These are phyloP conservation scores for Trichosporon sp. DNA, from an alignment of 1,284 basidiomycete genomes.

Conservation along the genomic window DNA sequence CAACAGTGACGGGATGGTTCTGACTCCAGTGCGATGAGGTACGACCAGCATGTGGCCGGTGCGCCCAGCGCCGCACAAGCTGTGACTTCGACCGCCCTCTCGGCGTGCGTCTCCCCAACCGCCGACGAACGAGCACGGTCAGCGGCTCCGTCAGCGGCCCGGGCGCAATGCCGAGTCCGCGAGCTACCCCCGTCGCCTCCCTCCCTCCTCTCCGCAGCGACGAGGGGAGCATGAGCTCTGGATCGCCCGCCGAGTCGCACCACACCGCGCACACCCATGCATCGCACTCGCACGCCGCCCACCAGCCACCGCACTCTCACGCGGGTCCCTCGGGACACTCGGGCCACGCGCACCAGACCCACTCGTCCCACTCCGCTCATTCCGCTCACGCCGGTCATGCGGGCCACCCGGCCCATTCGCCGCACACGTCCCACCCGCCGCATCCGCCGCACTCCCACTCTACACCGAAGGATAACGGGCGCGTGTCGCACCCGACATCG, in stretches of 20 bases:
- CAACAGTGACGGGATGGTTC: not conserved
- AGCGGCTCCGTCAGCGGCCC: not conserved
- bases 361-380: not conserved
- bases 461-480: not conserved
- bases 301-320: not conserved
- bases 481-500: slow-evolving; percentile 14
- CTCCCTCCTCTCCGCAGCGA: not conserved
- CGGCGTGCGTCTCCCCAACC: slow-evolving; percentile 24
- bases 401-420: not conserved
- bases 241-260: slow-evolving; percentile 3
- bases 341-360: not conserved
- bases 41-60: slow-evolving; percentile 24
- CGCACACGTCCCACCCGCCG: slow-evolving; percentile 6
- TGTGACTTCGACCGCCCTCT: slow-evolving; percentile 30
- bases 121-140: slow-evolving; percentile 11
- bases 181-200: not conserved
- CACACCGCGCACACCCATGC: slow-evolving; percentile 5
- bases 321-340: not conserved
- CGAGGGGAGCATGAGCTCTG: slow-evolving; percentile 13
- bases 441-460: not conserved
- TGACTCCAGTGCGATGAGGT: slow-evolving; percentile 28
- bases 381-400: not conserved
- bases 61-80: slow-evolving; percentile 8
- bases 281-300: not conserved
- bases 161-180: not conserved